Evolutionary conservation across 2,329 filamentous ascomycete genomes (phyloP), one percentile per base, ranked within the genome.

Genomic region (Colletotrichum sidae): DNA sequence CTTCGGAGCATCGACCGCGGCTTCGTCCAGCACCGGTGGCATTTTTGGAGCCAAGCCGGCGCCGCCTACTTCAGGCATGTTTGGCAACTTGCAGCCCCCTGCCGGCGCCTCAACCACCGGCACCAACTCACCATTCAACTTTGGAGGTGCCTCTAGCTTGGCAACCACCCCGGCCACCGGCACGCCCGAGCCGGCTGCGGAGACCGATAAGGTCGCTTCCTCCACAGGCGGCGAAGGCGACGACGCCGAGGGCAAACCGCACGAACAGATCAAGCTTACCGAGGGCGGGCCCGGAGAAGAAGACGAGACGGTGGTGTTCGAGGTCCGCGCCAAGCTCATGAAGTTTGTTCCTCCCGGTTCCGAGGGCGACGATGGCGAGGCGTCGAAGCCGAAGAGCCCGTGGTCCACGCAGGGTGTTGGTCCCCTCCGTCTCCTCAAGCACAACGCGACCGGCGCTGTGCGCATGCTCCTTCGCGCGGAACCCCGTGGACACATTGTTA

Each of bases 391-490:
- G n/a, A 82, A 84, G 71, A 86, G 81, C 56, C 82, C 84, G 2
- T 96, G 92, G 92, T 80, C 84, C 37, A 88, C 85, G 1, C 87
- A 90, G 74, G 93, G 92, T 49, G 81, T 92, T 8, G 93, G 93
- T 0, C 85, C 87, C 10, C 79, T 94, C 56, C 89, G 91, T 44
- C 75, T 97, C 12, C 81, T 96, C 67, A 90, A 91, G 77, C 86
- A 95, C 79, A 91, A 92, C 75, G 83, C 84, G 13, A 92, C 88
- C 0, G 87, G 86, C 17, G 83, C 85, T 35, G 85, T 89, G 4
- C 88, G 93, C 45, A 80, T 96, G 50, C 79, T 96, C 17, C 79
- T 94, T 67, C 88, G 93, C 54, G 87, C 88, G n/a, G 91, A 94
- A 69, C 92, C 92, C 0, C 86, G 89, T 68, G 93, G 93, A 13